Percentiles rank a stretch among this genome's conserved stretches.
phyloP scores from a whole-genome alignment of 2,329 filamentous ascomycete species.

The Fusarium hainanense region DNA sequence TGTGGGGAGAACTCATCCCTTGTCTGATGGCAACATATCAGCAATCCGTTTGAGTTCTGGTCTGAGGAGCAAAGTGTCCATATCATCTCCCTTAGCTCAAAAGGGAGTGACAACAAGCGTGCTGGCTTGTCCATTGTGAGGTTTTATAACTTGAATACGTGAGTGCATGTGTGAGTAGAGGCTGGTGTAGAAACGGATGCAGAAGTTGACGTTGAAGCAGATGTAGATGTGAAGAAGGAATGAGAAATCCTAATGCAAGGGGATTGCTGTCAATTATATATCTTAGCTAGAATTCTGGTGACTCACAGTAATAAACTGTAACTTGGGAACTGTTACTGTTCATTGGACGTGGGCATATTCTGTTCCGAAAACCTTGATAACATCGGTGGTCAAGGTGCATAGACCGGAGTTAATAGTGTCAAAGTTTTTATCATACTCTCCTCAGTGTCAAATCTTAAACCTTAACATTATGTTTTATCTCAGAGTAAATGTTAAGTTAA shows the following conservation, averaged over 20 bases:
- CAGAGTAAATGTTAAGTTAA: no score
- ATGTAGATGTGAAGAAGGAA: not conserved
- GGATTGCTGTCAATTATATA: not conserved
- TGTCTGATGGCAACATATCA: conserved; percentile 16
- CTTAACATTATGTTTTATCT: no score
- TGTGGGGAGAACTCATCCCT: conserved; percentile 7
- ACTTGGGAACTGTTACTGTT: no score
- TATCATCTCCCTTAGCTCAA: conserved; percentile 24
- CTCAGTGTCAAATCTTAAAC: no score
- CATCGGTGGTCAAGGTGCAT: no score
- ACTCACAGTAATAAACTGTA: not conserved
- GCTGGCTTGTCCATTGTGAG: not conserved
- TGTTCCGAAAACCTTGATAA: no score
- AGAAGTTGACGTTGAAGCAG: no score
- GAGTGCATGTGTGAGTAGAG: no score
- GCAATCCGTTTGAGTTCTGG: not conserved
- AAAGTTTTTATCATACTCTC: no score
- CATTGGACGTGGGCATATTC: no score
- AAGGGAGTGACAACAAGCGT: conserved; percentile 2
- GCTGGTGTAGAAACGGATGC: no score
- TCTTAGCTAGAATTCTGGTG: not conserved
- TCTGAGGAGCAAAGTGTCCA: conserved; percentile 1
- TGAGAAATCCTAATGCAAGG: not conserved
- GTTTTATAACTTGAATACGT: not conserved
- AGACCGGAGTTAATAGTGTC: no score